Conservation (phyloP, 192 early-diverging fungal genomes). For the Coemansia sp. region DNA sequence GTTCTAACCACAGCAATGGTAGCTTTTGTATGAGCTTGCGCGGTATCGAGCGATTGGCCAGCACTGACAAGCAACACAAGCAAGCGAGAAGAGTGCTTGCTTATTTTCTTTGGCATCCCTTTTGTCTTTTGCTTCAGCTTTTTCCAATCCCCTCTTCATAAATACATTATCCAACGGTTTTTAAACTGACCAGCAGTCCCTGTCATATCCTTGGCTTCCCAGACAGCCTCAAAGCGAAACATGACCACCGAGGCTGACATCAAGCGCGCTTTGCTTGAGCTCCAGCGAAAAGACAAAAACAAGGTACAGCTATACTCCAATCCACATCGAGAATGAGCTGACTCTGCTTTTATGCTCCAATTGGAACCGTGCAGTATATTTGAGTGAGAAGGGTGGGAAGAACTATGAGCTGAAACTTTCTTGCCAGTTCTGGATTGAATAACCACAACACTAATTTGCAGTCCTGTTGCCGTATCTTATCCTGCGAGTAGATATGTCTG, state of each 20-base stretch:
- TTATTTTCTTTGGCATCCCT: not conserved
- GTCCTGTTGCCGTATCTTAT: not conserved
- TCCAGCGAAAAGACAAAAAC: constrained; percentile 46
- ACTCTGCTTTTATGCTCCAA: not conserved
- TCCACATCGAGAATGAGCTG: not conserved
- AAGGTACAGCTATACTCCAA: constrained; percentile 19
- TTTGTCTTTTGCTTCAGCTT: not conserved
- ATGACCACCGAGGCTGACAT: constrained; percentile 33
- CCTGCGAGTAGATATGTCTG: constrained; percentile 65
- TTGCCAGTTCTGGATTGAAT: not conserved
- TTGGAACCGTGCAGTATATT: not conserved
- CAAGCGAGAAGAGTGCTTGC: too few species aligned
- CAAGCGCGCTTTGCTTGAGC: constrained; percentile 39
- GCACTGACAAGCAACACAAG: too few species aligned
- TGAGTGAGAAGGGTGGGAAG: not conserved
- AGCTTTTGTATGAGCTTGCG: constrained; percentile 4
- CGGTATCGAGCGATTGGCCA: constrained; percentile 26
- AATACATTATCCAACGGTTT: not conserved
- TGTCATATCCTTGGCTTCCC: not conserved
- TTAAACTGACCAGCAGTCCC: not conserved
- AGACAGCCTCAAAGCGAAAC: not conserved
- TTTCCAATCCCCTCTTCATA: not conserved
- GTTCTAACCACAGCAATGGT: not conserved
- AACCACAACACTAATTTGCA: not conserved
- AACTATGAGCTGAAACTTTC: not conserved